Base-by-base conservation (phyloP, 2,329 filamentous ascomycete genomes). In the Talaromyces funiculosus region DNA sequence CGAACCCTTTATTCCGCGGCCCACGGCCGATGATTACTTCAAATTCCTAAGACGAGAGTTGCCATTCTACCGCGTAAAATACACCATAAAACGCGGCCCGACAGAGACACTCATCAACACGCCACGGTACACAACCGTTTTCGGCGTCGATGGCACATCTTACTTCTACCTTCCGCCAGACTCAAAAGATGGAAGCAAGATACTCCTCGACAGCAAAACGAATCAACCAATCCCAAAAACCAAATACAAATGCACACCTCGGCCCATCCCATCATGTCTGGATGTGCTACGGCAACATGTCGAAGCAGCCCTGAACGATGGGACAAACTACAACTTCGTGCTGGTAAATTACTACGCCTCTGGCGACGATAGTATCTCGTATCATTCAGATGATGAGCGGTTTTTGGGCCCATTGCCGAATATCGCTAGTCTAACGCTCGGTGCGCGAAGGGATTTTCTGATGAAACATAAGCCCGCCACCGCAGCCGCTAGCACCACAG, bases 261-360 rank as follows among this genome's bases (percentile, higher is more conserved):
- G 89, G 0, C 90, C 89, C 0, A 83, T 92, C 1, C 90, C 90
- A 0, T 75, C 82, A 59, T 91, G 88, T 66, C 80, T 93, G 0
- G 83, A 90, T 40, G 72, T 80, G 5, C 79, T 93, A 7, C 82
- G 86, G 9, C 75, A 73, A 35, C 79, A 84, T 9, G 85, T 88
- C 1, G 88, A 93, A 72, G 79, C 81, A 4, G 83, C 84, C 0
- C 90, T 87, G 0, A 81, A 81, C n/a, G 83, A 62, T 24, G 56
- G 57, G 3, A 62, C 84, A 67, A 80, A 69, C 0, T 93, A 88
- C 75, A 93, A 93, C 70, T 90, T 92, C 70, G 89, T 86, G 62
- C 80, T 93, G 1, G 88, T 93, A 4, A 93, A 93, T 69, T 93
- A 93, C 75, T 93, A 93, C 69, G 86, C 87, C n/a, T 84, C 83